Conservation (phyloP, 2,329 filamentous ascomycete species). For the Aspergillus pseudoterreus region DNA sequence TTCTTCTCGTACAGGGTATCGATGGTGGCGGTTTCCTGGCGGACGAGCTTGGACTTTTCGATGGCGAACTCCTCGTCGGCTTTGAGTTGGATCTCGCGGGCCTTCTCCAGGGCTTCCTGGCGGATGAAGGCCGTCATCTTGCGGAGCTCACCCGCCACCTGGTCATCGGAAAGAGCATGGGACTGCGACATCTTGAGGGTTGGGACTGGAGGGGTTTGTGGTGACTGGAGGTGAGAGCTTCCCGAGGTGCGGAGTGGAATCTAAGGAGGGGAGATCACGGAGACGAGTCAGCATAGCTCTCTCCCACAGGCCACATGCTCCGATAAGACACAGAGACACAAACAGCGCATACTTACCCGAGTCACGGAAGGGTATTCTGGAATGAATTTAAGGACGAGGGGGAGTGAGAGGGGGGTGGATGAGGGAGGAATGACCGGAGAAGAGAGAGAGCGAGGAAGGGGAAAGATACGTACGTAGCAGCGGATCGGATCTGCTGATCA, state of each 20-base stretch:
- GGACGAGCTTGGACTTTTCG: conserved; percentile 97
- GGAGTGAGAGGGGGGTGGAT: neutral
- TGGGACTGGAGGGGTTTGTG: conserved; percentile 5
- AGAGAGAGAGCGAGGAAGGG: neutral
- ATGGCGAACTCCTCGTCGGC: conserved; percentile 99
- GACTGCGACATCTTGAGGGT: conserved; percentile 76
- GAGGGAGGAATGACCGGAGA: neutral
- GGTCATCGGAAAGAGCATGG: conserved; percentile 95
- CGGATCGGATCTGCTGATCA: conserved; percentile 15
- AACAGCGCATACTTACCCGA: neutral
- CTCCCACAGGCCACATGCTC: neutral
- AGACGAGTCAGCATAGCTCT: conserved; percentile 12
- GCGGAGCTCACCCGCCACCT: conserved; percentile 96
- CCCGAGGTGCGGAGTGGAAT: conserved; percentile 15
- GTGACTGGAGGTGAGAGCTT: conserved; percentile 1
- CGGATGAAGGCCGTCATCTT: conserved; percentile 99
- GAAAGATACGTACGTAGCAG: conserved; percentile 1
- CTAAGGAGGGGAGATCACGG: conserved; percentile 10
- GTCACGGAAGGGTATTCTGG: neutral
- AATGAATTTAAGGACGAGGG: neutral
- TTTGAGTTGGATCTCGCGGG: conserved; percentile 95
- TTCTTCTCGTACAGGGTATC: conserved; percentile 95
- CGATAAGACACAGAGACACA: neutral
- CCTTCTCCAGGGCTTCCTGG: conserved; percentile 96
- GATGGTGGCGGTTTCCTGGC: conserved; percentile 89